Evolutionary conservation across 176 grass and related monocot species (phyloP), one percentile per base, ranked within the genome.

Genomic region (Calamus simplicifolius): DNA sequence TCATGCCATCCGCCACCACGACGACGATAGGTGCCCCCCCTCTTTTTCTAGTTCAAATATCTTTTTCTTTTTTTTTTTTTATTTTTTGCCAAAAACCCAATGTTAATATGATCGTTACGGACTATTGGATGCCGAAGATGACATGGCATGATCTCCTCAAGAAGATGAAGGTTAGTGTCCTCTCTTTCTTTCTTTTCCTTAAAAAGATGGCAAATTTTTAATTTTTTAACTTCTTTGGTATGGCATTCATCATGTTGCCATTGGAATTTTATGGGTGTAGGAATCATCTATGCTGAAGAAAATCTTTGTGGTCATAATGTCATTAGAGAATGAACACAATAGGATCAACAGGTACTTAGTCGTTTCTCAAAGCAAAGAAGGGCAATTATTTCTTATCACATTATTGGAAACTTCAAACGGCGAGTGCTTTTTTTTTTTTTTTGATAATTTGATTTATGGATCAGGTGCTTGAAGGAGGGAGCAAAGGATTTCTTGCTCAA

Each of bases 301-400:
- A 49, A 82, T 87, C 57, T 79, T 79, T 0, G 85, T 87, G 67
- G 79, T 87, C 27, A 63, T 87, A 23, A 72, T 82, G 71, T 87
- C 85, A 4, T 82, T 75, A 0, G 84, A 87, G 79, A 79, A 82
- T 57, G 81, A 69, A 1, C 75, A 71, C 2, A 0, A 76, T 10
- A 69, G 84, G 27, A 87, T 87, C 57, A 62, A 69, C 16, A 54
- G 49, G 15, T 87, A 18, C 13, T 21, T 6, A 18, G n/a, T 16
- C 12, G 8, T 3, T 19, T 5, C 30, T 13, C n/a, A 23, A 1
- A 29, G 16, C 35, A 43, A 10, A 0, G 8, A 5, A 43, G 35
- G 6, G 35, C 7, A 43, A 43, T 10, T n/a, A 43, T 43, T 6
- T 12, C 35, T 43, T 12, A 43, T 43, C 2, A 43, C 35, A 43